Conservation (phyloP, 768 basidiomycete genomes). For the Leccinum sublutescens region DNA sequence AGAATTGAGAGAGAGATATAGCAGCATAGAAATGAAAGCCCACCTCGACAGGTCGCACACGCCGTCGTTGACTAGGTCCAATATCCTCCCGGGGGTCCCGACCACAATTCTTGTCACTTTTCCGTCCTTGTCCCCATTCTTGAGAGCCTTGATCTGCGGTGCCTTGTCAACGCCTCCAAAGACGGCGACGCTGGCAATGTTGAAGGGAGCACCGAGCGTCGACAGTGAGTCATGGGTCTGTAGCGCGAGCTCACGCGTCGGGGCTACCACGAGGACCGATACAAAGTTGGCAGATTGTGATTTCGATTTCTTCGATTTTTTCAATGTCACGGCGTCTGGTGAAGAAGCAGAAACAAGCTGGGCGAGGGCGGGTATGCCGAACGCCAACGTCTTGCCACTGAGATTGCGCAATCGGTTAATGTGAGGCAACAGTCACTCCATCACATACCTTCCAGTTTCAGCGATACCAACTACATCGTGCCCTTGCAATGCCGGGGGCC, state of each 20-base stretch:
- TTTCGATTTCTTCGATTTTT: slow-evolving; percentile 28
- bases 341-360: slow-evolving; percentile 49
- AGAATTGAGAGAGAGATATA: neutral
- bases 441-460: slow-evolving; percentile 80
- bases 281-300: slow-evolving; percentile 36
- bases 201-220: slow-evolving; percentile 68
- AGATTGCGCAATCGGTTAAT: slow-evolving; percentile 4
- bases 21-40: slow-evolving; percentile 26
- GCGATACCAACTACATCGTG: slow-evolving; percentile 94
- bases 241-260: slow-evolving; percentile 93
- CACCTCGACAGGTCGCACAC: slow-evolving; percentile 77
- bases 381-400: slow-evolving; percentile 95
- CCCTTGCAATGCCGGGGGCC: slow-evolving; percentile 82
- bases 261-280: slow-evolving; percentile 80
- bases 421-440: neutral
- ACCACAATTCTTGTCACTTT: slow-evolving; percentile 76
- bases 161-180: slow-evolving; percentile 96
- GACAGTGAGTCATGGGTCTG: slow-evolving; percentile 89
- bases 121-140: slow-evolving; percentile 48
- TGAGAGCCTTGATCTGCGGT: slow-evolving; percentile 70
- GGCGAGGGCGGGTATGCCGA: slow-evolving; percentile 87
- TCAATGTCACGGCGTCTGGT: slow-evolving; percentile 17
- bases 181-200: slow-evolving; percentile 79
- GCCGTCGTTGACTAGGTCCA: slow-evolving; percentile 90
- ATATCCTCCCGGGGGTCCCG: slow-evolving; percentile 90